Evolutionary conservation across 441 rosid species (phyloP).

Genomic region (Daphne laureola): DNA sequence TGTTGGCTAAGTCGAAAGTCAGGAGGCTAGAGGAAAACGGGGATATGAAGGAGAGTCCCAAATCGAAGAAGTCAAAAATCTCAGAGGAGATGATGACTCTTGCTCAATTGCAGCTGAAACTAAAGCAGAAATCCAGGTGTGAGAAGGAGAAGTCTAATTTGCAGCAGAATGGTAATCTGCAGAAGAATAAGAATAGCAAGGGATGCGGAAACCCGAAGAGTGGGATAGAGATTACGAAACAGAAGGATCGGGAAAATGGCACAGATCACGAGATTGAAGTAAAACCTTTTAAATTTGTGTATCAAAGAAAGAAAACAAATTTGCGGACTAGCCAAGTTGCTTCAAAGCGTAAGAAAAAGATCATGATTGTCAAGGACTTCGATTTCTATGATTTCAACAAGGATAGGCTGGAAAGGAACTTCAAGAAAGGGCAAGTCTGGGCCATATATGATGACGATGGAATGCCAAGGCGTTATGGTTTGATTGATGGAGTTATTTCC

Average conservation of each 20-base stretch:
- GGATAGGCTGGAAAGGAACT: constrained; percentile 55
- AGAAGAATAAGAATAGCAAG: constrained; percentile 12
- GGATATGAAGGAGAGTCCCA: constrained; percentile 25
- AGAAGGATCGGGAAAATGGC: constrained; percentile 14
- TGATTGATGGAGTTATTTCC: constrained; percentile 70
- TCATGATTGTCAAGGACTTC: constrained; percentile 34
- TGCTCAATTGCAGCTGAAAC: constrained; percentile 58
- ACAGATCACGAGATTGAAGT: constrained; percentile 18
- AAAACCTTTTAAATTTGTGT: constrained; percentile 17
- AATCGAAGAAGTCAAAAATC: constrained; percentile 19
- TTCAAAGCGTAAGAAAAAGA: constrained; percentile 22
- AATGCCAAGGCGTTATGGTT: constrained; percentile 72
- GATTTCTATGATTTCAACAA: constrained; percentile 57
- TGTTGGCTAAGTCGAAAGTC: constrained; percentile 25
- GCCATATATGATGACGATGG: constrained; percentile 54
- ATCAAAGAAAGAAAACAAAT: constrained; percentile 17
- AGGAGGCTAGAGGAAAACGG: constrained; percentile 17
- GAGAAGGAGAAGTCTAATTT: constrained; percentile 27
- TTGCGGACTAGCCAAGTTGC: constrained; percentile 11
- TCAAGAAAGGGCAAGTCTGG: constrained; percentile 89
- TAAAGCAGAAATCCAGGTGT: constrained; percentile 28
- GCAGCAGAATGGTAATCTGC: constrained; percentile 11
- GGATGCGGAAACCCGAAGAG: constrained; percentile 5
- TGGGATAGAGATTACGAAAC: constrained; percentile 19
- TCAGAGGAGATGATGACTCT: constrained; percentile 65